Percentiles rank a stretch among this genome's conserved stretches.
Conservation (phyloP, 2,329 filamentous ascomycete species). For the Penicillium sp. region DNA sequence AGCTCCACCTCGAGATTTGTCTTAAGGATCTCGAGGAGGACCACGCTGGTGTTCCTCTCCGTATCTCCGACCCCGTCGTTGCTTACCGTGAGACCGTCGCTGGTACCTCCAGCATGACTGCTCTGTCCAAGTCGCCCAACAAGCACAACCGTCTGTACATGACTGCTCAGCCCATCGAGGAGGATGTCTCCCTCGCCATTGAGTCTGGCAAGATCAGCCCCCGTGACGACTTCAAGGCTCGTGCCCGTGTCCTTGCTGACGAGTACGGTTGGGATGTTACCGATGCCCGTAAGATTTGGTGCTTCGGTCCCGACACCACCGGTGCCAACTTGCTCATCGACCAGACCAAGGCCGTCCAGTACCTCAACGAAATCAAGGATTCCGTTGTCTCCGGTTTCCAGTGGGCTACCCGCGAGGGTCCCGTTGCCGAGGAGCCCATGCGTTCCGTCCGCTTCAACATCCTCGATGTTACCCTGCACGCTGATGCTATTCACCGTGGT, state of each 20-base stretch:
- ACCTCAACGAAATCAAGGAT: conserved; percentile 99
- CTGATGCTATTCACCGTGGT: conserved; percentile 99
- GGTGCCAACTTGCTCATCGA: conserved; percentile 98
- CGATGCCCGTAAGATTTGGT: conserved; percentile 99
- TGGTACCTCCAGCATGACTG: conserved; percentile 84
- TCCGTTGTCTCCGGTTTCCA: conserved; percentile 99
- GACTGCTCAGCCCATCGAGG: conserved; percentile 81
- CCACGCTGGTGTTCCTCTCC: conserved; percentile 97
- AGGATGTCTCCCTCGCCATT: conserved; percentile 89
- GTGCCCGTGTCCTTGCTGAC: conserved; percentile 93
- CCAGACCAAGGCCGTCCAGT: conserved; percentile 99
- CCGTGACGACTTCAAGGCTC: conserved; percentile 98
- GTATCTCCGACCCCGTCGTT: conserved; percentile 96
- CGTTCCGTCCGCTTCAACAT: conserved; percentile 97
- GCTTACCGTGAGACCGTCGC: conserved; percentile 96
- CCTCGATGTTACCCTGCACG: conserved; percentile 98
- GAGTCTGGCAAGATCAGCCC: conserved; percentile 88
- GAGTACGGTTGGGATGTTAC: conserved; percentile 99
- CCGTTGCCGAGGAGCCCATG: conserved; percentile 97
- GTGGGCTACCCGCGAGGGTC: conserved; percentile 97
- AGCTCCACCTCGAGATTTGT: conserved; percentile 99
- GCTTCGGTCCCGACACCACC: conserved; percentile 96
- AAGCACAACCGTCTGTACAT: conserved; percentile 99
- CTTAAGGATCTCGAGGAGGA: conserved; percentile 99
- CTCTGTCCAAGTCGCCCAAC: conserved; percentile 99